A percentile compares a stretch with the other conserved stretches of the same genome.
Conservation (phyloP, 2,329 filamentous ascomycete species). For the Aspergillus ibericus region DNA sequence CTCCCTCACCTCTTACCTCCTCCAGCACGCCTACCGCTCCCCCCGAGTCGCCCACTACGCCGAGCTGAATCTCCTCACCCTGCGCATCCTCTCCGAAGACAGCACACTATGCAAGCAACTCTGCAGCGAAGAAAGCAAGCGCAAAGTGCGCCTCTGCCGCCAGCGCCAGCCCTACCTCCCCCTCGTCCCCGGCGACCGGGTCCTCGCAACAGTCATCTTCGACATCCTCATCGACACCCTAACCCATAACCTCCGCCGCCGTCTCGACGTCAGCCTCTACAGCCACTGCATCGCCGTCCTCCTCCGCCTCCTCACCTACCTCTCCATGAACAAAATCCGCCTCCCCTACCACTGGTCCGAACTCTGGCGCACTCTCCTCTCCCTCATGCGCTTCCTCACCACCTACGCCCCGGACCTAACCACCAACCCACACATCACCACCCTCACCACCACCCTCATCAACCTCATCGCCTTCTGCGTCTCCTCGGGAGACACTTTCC, state of each 20-base stretch:
- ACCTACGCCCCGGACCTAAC: constrained; percentile 80
- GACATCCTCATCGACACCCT: constrained; percentile 89
- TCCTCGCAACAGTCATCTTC: constrained; percentile 73
- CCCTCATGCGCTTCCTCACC: constrained; percentile 84
- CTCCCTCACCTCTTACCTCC: constrained; percentile 86
- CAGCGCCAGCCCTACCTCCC: constrained; percentile 87
- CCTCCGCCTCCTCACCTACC: constrained; percentile 77
- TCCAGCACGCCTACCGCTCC: constrained; percentile 89
- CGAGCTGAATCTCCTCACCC: constrained; percentile 78
- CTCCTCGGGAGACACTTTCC: constrained; percentile 83
- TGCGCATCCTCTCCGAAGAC: constrained; percentile 87
- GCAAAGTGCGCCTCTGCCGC: constrained; percentile 77
- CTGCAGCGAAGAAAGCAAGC: constrained; percentile 74
- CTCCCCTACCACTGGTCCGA: constrained; percentile 93
- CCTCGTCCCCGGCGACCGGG: constrained; percentile 67
- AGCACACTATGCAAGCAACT: constrained; percentile 76
- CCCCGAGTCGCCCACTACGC: constrained; percentile 76
- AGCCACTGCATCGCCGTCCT: constrained; percentile 77
- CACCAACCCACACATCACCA: constrained; percentile 65
- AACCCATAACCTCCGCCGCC: constrained; percentile 86
- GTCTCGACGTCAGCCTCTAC: constrained; percentile 83
- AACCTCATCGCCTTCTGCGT: constrained; percentile 82
- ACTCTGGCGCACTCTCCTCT: constrained; percentile 84
- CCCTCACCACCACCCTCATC: constrained; percentile 73
- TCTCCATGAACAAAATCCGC: constrained; percentile 78